Base-by-base conservation (phyloP, 116 monocot genomes). In the Zostera marina region DNA sequence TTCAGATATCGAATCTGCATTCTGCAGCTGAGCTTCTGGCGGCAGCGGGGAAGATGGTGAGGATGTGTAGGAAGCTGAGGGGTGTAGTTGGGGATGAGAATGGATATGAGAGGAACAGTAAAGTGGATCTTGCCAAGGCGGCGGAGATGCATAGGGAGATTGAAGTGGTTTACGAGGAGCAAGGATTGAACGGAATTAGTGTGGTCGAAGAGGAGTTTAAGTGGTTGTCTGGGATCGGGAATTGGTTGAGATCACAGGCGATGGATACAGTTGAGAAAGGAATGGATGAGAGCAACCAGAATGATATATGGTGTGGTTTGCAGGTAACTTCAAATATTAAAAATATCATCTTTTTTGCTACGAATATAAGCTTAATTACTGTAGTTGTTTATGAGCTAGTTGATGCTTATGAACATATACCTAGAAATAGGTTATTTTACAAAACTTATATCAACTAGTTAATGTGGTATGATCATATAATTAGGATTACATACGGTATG, bases 291-390 rank as follows among this genome's bases (percentile, higher is more conserved):
- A 68, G 56, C 54, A 85, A 98, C 73, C 96, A 89, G 76, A 98
- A 90, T 49, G 90, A 89, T 58, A 76, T 98, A 16, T 98, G 90
- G 96, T 73, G 82, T 44, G 96, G 96, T 9, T 82, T 98, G 3
- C 67, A 67, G 67, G 59, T 59, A 43, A 59, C 11, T 40, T 21
- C 9, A 19, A 53, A 13, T 32, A 17, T 14, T 49, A 20, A 15
- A 32, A 45, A 45, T 10, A 5, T 45, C 44, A 17, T 49, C 49
- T 49, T 49, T 48, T 17, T 32, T 32, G 32, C 32, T 32, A 32
- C 5, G 32, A 32, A 32, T 32, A 5, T 2, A 32, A 32, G 32
- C 4, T 32, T 32, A 3, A 32, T 32, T 32, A 32, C 5, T 3
- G 32, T 32, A 5, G 32, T 32, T 32, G 32, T 32, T 32, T 32